Evolutionary conservation across 2,329 filamentous ascomycete species (phyloP), one percentile per base, ranked within the genome.

Genomic region (Fusarium tricinctum): DNA sequence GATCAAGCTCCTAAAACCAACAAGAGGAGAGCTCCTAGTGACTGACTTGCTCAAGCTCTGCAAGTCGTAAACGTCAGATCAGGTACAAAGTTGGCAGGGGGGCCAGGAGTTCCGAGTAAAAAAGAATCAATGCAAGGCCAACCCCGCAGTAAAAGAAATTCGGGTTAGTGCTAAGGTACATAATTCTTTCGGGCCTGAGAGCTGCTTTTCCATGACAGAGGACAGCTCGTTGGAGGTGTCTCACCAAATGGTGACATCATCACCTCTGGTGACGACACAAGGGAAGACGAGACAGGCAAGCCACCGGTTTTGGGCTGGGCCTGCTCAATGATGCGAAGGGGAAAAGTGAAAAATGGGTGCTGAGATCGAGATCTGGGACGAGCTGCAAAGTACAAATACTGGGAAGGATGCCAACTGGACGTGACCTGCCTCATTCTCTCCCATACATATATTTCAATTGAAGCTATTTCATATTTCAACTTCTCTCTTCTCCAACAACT

Each of bases 211-310:
- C 33, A n/a, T 23, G 32, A 52, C 40, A 46, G 43, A 53, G 4
- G 57, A 58, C 55, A 46, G 51, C 22, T 23, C 38, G 26, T 23
- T 38, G 15, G 15, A 38, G 17, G 33, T 61, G 64, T 71, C 70
- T 63, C 60, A 69, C 58, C 58, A 71, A 74, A 76, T 81, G 77
- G 78, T 81, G 80, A 81, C 80, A 79, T 81, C 80, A 81, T 80
- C 63, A 66, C 61, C 73, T 70, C 77, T 75, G 75, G 76, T 78
- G 71, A 76, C 75, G 77, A 78, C 76, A 77, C 70, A 63, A 57
- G 62, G 63, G 57, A 51, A 66, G 48, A 57, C 39, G 61, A 51
- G 58, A 56, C 61, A 71, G 69, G 72, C 70, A 73, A 75, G 61
- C 61, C 61, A 60, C 58, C 33, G 32, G 42, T 33, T 40, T 26